Base-by-base conservation (phyloP, 768 basidiomycete species). In the Amyloporia xantha region DNA sequence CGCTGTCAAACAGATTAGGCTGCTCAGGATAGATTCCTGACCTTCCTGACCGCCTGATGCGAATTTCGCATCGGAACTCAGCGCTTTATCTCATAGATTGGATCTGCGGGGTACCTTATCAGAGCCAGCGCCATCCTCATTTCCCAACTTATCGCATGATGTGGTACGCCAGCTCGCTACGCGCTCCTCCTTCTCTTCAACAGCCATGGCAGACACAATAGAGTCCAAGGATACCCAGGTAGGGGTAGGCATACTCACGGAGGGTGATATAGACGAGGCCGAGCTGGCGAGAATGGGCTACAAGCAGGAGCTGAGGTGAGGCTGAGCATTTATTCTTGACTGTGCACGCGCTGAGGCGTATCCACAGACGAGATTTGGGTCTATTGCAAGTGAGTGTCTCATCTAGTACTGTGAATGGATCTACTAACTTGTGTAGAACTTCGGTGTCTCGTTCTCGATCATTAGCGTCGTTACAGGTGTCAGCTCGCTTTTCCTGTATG, bases 401-500 rank as follows among this genome's bases (percentile, higher is more conserved):
- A 33, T 33, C 37, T 43, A 13, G 20, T 20, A 48, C 35, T 40
- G n/a, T 37, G 11, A 13, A 33, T 33, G n/a, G n/a, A n/a, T n/a
- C n/a, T n/a, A n/a, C n/a, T n/a, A 33, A 7, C 30, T 33, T 7
- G 30, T 33, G 13, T 53, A 84, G 81, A 86, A 84, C 61, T 86
- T 86, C 55, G 83, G 82, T 19, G 76, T 81, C 55, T 84, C 82
- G 0, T 88, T 88, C 65, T 82, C 81, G 7, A 83, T 90, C 62
- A 87, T 90, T 48, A 82, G 80, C 21, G 75, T 85, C 27, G 81
- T 86, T 47, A 86, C 84, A 11, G 85, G 85, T 1, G 73, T 85
- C 23, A 77, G 84, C 0, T 84, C 84, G 0, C 68, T 84, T 23
- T 87, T 87, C 55, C 59, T 77, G 37, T 86, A 78, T 65, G 84